Base-by-base conservation (phyloP, 345 rosid genomes). In the Gossypium bickii region DNA sequence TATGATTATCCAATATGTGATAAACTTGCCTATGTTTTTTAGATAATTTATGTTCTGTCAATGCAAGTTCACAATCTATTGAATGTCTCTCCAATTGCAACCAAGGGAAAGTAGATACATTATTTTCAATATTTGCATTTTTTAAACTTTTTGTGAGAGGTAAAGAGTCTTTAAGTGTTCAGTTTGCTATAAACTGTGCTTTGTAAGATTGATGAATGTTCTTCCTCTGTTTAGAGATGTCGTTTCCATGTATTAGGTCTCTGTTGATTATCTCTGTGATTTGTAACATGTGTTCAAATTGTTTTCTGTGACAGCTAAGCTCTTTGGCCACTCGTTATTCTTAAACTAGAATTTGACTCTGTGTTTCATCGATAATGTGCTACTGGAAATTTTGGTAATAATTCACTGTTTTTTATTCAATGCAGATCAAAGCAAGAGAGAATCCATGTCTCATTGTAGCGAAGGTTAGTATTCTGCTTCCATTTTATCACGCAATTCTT, bases 391-490 rank as follows among this genome's bases (percentile, higher is more conserved):
- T 53, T 16, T 70, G 29, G 70, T 67, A 59, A 64, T 51, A 17
- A 76, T 80, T 67, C 65, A 12, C 64, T 83, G 48, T 60, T 74
- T 85, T 34, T 77, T 67, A 57, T 78, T 48, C 22, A 17, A 2
- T 82, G 84, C 89, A 94, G 98, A 83, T 85, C 79, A 88, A 88
- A 76, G 84, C 80, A 43, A 68, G 79, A 0, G 86, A 82, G 76
- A 87, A 86, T 61, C 89, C 89, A 71, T 85, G 92, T 78, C 93
- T 84, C 78, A 82, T 90, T 74, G 80, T 86, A 73, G 82, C 79
- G 45, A 88, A 74, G 97, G 98, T 94, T 71, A 25, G 84, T 80
- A 61, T 68, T 71, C 12, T 12, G 24, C 7, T 56, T 74, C 7
- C 29, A 15, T 74, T 64, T 74, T 55, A n/a, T 67, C 52, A 2